A percentile compares a stretch with the other conserved stretches of the same genome.
phyloP scores from a whole-genome alignment of 495 filamentous ascomycete species.

The Xanthoparmelia taractica region DNA sequence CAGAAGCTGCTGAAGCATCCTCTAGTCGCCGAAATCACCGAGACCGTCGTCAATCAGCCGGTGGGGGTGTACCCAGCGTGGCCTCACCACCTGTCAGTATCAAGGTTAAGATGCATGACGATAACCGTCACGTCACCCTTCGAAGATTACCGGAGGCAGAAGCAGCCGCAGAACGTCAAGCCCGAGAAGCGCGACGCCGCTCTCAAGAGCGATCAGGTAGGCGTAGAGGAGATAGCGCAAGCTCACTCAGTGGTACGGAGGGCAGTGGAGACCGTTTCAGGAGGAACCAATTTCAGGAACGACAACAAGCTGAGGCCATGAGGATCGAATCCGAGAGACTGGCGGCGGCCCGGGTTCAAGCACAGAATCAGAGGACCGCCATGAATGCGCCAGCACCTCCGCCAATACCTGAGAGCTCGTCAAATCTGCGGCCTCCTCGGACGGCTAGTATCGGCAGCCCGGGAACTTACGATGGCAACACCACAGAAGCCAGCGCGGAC shows the following conservation, averaged over 20 bases:
- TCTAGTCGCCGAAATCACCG: slow-evolving; percentile 35
- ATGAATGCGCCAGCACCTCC: slow-evolving; percentile 26
- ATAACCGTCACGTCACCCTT: slow-evolving; percentile 74
- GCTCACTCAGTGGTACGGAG: slow-evolving; percentile 41
- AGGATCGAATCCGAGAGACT: slow-evolving; percentile 37
- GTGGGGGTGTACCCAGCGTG: slow-evolving; percentile 33
- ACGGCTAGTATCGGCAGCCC: slow-evolving; percentile 41
- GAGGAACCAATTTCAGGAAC: slow-evolving; percentile 45
- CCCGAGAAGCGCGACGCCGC: slow-evolving; percentile 47
- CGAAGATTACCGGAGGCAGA: slow-evolving; percentile 75
- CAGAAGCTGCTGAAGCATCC: slow-evolving; percentile 40
- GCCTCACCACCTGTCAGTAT: slow-evolving; percentile 63
- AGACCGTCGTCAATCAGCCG: slow-evolving; percentile 24
- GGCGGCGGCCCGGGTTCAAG: slow-evolving; percentile 25
- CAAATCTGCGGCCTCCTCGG: slow-evolving; percentile 33
- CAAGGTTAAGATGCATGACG: slow-evolving; percentile 71
- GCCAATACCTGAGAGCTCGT: slow-evolving; percentile 34
- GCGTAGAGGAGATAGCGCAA: slow-evolving; percentile 37
- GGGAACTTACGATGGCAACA: slow-evolving; percentile 38
- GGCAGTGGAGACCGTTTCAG: slow-evolving; percentile 43
- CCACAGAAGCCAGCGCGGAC: slow-evolving; percentile 46
- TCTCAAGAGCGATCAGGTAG: slow-evolving; percentile 28
- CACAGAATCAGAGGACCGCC: slow-evolving; percentile 18
- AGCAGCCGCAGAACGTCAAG: slow-evolving; percentile 55
- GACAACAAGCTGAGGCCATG: slow-evolving; percentile 44